Evolutionary conservation across 129 eudicot genomes (phyloP).

Genomic region (Centaurea solstitialis): DNA sequence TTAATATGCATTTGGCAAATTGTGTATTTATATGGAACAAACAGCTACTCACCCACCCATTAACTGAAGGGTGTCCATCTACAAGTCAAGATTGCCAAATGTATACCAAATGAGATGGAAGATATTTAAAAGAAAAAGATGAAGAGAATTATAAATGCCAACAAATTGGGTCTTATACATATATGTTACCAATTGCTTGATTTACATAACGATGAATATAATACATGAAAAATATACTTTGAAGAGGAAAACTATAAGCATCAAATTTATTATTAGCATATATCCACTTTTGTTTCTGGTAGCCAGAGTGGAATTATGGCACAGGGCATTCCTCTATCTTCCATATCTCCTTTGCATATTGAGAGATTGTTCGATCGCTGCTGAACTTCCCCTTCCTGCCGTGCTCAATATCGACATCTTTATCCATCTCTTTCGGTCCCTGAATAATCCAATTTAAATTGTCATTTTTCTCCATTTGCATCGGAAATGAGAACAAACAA

Average conservation of each 20-base stretch:
- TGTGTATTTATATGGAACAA: too few relatives aligned
- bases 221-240: neutral
- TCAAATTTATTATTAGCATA: conserved; percentile 7
- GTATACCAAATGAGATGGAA: neutral
- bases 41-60: too few relatives aligned
- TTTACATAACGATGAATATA: conserved; percentile 15
- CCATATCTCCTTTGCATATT: conserved; percentile 94
- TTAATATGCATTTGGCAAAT: too few relatives aligned
- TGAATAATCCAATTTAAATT: conserved; percentile 17
- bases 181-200: conserved; percentile 6
- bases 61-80: neutral
- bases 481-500: neutral
- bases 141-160: neutral
- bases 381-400: conserved; percentile 98
- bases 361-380: conserved; percentile 94
- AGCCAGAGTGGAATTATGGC: conserved; percentile 26
- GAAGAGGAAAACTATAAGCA: conserved; percentile 17
- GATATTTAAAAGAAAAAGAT: neutral
- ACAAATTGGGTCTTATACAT: conserved; percentile 8
- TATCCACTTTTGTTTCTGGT: conserved; percentile 9
- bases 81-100: neutral
- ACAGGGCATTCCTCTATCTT: conserved; percentile 71
- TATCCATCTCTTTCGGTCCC: conserved; percentile 95
- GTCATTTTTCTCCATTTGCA: neutral
- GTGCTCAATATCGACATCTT: conserved; percentile 98